Conservation (phyloP, 2,329 filamentous ascomycete species). For the Cladorrhinum sp. region DNA sequence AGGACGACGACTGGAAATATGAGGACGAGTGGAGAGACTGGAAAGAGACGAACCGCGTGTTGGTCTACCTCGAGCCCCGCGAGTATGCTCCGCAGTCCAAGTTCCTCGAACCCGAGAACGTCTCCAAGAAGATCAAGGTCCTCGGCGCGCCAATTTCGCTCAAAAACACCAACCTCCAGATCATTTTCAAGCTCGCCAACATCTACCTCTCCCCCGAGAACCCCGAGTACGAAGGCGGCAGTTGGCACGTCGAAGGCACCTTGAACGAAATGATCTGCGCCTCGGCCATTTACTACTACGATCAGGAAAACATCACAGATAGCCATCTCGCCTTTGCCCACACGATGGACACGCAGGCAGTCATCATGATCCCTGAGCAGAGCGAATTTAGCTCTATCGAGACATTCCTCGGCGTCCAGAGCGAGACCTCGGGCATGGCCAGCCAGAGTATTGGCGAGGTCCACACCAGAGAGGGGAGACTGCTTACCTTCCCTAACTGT, state of each 20-base stretch:
- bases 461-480: slow-evolving; percentile 43
- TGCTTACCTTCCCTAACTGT: slow-evolving; percentile 55
- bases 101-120: neutral
- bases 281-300: slow-evolving; percentile 61
- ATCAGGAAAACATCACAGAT: slow-evolving; percentile 57
- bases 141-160: neutral
- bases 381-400: slow-evolving; percentile 35
- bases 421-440: slow-evolving; percentile 31
- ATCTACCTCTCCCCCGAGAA: slow-evolving; percentile 59
- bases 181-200: slow-evolving; percentile 62
- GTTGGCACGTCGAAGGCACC: slow-evolving; percentile 55
- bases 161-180: slow-evolving; percentile 42
- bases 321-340: slow-evolving; percentile 51
- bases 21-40: slow-evolving; percentile 17
- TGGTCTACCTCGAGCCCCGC: slow-evolving; percentile 21
- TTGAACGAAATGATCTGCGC: slow-evolving; percentile 63
- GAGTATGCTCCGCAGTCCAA: slow-evolving; percentile 10
- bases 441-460: slow-evolving; percentile 47
- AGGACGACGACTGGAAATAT: slow-evolving; percentile 10
- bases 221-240: slow-evolving; percentile 50
- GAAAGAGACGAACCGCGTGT: slow-evolving; percentile 21
- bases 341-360: slow-evolving; percentile 32
- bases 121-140: neutral
- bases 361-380: slow-evolving; percentile 32
- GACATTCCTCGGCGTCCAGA: slow-evolving; percentile 36